Evolutionary conservation across 164 flowering plant species (phyloP), one percentile per base, ranked within the genome.

Genomic region (grape (Vitis vinifera)): DNA sequence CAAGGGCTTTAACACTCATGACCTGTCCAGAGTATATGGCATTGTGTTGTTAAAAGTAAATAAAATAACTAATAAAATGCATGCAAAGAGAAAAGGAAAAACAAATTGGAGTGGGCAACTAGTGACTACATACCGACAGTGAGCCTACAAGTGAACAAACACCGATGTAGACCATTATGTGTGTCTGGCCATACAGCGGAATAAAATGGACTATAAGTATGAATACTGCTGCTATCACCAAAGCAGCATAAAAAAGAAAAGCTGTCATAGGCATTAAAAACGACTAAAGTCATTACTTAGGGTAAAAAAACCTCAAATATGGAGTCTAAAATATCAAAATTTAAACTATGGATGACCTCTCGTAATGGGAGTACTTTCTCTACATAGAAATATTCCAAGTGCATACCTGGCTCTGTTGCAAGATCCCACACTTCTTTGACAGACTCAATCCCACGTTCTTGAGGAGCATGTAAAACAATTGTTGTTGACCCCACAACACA

Each of bases 101-200:
- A 19, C 60, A 68, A 12, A 67, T n/a, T 63, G 13, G 17, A 55
- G 23, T 61, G 59, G 30, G 10, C 4, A 66, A 29, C 17, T 44
- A 63, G 49, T 12, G 44, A 31, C 17, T 30, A 67, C 88, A 65
- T 85, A 89, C 94, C 86, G 91, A 83, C 14, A 87, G 65, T 37
- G 94, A 90, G 59, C 97, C 97, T 31, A 92, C 81, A 66, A 92
- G 88, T 5, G 95, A 92, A 76, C 97, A 92, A 62, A 92, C 82
- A 30, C 93, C 95, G 75, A 92, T 82, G 51, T 90, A 89, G 65
- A 88, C 93, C 88, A 89, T 80, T 56, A 90, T 78, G 72, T 92
- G 91, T 37, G 93, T 87, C 72, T 89, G 95, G 7, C 97, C 97
- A 82, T 92, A 89, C 51, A 72, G 83, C 56, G 93, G 95, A 31